Evolutionary conservation across 148 eudicot species (phyloP).

Genomic region (Limonium bicolor): DNA sequence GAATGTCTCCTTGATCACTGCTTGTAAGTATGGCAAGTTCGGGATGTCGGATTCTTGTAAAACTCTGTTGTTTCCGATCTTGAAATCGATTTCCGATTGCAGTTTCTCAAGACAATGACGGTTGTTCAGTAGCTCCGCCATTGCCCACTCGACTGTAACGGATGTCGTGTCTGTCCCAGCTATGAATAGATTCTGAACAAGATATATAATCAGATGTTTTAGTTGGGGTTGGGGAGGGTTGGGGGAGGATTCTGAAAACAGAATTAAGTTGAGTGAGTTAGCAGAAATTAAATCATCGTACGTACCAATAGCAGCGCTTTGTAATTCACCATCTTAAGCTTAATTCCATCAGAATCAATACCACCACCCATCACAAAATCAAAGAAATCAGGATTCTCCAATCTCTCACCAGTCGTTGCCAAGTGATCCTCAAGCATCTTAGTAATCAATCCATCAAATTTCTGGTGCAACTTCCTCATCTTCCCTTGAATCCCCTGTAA

Average conservation of each 20-base stretch:
- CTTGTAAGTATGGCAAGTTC: conserved; percentile 19
- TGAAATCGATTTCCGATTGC: conserved; percentile 14
- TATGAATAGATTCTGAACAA: conserved; percentile 12
- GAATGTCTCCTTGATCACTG: conserved; percentile 21
- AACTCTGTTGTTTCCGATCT: conserved; percentile 10
- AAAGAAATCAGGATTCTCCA: conserved; percentile 7
- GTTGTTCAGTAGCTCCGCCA: conserved; percentile 18
- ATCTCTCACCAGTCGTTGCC: not conserved
- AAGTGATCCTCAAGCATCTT: conserved; percentile 6
- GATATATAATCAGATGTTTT: not conserved
- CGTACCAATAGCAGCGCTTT: conserved; percentile 11
- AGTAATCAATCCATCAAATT: conserved; percentile 6
- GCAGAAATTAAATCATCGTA: not conserved
- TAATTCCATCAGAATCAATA: conserved; percentile 1
- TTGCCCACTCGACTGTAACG: conserved; percentile 23
- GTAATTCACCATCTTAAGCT: conserved; percentile 4
- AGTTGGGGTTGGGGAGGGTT: too few species aligned
- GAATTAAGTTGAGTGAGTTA: too few species aligned
- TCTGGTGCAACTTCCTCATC: conserved; percentile 6
- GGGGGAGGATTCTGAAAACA: too few species aligned
- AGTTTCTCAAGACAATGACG: conserved; percentile 10
- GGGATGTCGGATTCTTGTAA: conserved; percentile 23
- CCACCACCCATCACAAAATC: conserved; percentile 4
- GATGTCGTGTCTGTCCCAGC: conserved; percentile 34
- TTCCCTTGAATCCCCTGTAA: conserved; percentile 9